phyloP scores from a whole-genome alignment of 2,329 filamentous ascomycete species.

The Dactylonectria macrodidyma region DNA sequence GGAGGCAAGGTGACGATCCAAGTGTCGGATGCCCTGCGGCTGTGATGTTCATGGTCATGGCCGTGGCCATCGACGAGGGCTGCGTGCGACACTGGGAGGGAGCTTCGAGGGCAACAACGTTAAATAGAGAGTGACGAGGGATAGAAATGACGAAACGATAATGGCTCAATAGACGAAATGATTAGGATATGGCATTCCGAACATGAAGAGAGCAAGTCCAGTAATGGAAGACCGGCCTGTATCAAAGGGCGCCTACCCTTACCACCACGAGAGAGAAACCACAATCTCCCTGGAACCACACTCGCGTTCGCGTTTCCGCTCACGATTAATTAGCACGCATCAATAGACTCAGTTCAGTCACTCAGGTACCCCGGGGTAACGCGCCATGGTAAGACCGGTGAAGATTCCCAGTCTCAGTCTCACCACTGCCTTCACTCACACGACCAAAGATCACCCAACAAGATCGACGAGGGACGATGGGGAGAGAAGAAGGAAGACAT shows the following conservation, averaged over 20 bases:
- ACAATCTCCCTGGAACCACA: constrained; percentile 11
- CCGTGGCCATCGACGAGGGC: not conserved
- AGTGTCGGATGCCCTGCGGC: constrained; percentile 72
- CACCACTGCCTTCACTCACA: not conserved
- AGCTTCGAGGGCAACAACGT: constrained; percentile 4
- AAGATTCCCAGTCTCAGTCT: constrained; percentile 14
- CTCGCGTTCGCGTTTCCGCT: not conserved
- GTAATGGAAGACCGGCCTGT: constrained; percentile 3
- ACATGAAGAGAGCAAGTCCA: not conserved
- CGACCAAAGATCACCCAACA: not conserved
- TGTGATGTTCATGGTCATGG: constrained; percentile 27
- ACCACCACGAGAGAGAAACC: not conserved
- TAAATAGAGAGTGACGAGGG: not conserved
- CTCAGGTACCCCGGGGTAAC: not conserved
- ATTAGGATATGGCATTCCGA: constrained; percentile 17
- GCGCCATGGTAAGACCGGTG: constrained; percentile 9
- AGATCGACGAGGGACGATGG: no score
- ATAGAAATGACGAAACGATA: constrained; percentile 5
- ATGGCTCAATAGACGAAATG: constrained; percentile 17
- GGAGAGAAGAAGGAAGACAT: not conserved
- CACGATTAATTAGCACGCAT: constrained; percentile 7
- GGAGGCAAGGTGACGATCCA: constrained; percentile 76
- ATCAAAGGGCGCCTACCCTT: not conserved
- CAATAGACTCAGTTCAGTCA: not conserved
- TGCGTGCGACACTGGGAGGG: constrained; percentile 24